These are phyloP conservation scores for Calonectria crousiana DNA, from an alignment of 2,329 filamentous ascomycete species.

Conservation along the genomic window DNA sequence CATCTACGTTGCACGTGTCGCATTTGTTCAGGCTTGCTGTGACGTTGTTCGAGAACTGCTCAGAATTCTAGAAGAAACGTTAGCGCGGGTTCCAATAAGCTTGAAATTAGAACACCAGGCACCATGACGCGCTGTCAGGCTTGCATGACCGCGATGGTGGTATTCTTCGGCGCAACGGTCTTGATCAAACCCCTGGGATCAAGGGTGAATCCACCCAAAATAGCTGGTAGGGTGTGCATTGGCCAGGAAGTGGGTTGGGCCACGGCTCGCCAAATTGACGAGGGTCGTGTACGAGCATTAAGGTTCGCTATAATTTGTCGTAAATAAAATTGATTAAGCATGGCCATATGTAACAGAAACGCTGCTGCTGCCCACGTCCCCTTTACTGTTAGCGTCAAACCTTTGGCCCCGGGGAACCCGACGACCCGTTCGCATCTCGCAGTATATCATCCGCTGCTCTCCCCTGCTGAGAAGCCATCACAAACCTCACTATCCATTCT, in stretches of 20 bases:
- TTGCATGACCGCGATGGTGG: not conserved
- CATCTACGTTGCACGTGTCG: not conserved
- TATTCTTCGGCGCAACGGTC: not conserved
- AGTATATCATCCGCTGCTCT: not conserved
- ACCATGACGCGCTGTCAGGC: not conserved
- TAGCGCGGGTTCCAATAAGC: not conserved
- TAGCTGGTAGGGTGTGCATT: not conserved
- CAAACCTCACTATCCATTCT: not conserved
- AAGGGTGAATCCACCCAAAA: not conserved
- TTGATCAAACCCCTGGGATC: not conserved
- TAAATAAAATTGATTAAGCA: not conserved
- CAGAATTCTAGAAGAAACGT: constrained; percentile 3
- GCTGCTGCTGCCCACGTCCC: not conserved
- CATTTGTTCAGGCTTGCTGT: not conserved
- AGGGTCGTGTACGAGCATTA: constrained; percentile 6
- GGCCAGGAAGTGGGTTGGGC: not conserved
- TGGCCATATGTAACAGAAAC: not conserved
- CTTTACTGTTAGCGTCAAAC: not conserved
- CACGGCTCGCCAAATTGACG: not conserved
- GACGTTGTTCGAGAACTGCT: not conserved
- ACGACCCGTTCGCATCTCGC: constrained; percentile 1
- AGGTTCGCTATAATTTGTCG: not conserved
- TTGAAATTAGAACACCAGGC: constrained; percentile 1
- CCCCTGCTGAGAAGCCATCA: not conserved
- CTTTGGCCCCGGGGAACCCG: not conserved